A percentile compares a stretch with the other conserved stretches of the same genome.
phyloP scores from a whole-genome alignment of 2,329 filamentous ascomycete species.

The Coniosporium tulheliwenetii region DNA sequence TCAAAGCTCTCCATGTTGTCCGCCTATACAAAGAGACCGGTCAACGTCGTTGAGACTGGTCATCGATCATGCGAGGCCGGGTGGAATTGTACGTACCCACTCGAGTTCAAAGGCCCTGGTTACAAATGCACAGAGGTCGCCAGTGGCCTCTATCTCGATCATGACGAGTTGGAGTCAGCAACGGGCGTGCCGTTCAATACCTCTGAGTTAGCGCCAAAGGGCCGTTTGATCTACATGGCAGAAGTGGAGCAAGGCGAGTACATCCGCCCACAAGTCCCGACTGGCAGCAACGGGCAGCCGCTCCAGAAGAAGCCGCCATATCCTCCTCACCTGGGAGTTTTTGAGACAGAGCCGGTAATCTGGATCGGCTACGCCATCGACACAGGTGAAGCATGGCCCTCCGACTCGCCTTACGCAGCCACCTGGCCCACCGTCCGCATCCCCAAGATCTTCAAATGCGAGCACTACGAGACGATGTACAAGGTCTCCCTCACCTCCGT shows the following conservation, averaged over 20 bases:
- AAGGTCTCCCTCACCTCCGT: constrained; percentile 16
- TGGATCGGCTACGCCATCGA: constrained; percentile 20
- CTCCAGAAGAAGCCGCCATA: constrained; percentile 9
- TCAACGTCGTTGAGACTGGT: constrained; percentile 5
- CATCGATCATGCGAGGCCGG: constrained; percentile 11
- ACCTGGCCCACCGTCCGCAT: constrained; percentile 16
- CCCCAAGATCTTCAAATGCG: constrained; percentile 19
- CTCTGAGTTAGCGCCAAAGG: constrained; percentile 15
- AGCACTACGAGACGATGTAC: constrained; percentile 19
- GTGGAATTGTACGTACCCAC: constrained; percentile 20
- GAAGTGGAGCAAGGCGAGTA: constrained; percentile 17
- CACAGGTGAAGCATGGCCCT: constrained; percentile 10
- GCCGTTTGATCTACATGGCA: constrained; percentile 14
- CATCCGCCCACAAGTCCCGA: constrained; percentile 12
- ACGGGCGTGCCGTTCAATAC: constrained; percentile 16
- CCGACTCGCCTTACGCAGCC: constrained; percentile 9
- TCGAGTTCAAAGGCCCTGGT: constrained; percentile 18
- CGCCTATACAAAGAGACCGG: constrained; percentile 16
- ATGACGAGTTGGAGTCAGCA: constrained; percentile 5
- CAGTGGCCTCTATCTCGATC: constrained; percentile 6
- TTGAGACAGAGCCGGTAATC: constrained; percentile 17
- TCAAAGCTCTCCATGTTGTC: constrained; percentile 15
- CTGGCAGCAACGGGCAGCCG: constrained; percentile 10
- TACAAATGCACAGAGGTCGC: constrained; percentile 20
- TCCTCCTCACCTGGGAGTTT: constrained; percentile 14